Conservation (phyloP, 371 early-diverging fungal genomes). For the Batrachochytrium dendrobatidis region DNA sequence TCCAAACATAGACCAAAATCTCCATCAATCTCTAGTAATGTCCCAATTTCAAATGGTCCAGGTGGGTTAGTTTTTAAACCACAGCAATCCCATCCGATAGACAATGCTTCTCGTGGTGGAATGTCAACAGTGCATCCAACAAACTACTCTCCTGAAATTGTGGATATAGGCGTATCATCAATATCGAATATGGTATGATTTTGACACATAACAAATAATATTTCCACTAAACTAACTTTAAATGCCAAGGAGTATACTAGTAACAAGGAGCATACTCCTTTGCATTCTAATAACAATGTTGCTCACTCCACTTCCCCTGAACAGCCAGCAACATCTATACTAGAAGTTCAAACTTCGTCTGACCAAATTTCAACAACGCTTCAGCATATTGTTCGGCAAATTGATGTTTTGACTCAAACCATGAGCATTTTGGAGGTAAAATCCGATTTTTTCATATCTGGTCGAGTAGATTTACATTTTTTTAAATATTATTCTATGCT, state of each 20-base stretch:
- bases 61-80: neutral
- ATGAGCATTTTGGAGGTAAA: slow-evolving; percentile 44
- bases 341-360: slow-evolving; percentile 27
- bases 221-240: too few species aligned
- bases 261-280: too few species aligned
- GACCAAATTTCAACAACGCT: slow-evolving; percentile 32
- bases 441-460: neutral
- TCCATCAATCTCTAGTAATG: neutral
- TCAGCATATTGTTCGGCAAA: slow-evolving; percentile 36
- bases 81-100: neutral
- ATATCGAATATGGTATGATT: too few species aligned
- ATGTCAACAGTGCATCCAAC: slow-evolving; percentile 4
- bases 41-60: neutral
- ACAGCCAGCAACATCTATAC: neutral
- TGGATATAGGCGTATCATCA: slow-evolving; percentile 28
- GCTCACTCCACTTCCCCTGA: too few species aligned
- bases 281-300: too few species aligned
- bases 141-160: slow-evolving; percentile 17
- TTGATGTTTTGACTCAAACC: slow-evolving; percentile 45
- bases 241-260: too few species aligned
- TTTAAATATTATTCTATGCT: too few species aligned
- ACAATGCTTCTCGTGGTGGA: too few species aligned
- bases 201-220: too few species aligned
- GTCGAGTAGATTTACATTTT: too few species aligned
- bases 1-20: neutral